These are phyloP conservation scores for Suhomyces faveliae DNA, from an alignment of 805 yeast species.

Conservation along the genomic window DNA sequence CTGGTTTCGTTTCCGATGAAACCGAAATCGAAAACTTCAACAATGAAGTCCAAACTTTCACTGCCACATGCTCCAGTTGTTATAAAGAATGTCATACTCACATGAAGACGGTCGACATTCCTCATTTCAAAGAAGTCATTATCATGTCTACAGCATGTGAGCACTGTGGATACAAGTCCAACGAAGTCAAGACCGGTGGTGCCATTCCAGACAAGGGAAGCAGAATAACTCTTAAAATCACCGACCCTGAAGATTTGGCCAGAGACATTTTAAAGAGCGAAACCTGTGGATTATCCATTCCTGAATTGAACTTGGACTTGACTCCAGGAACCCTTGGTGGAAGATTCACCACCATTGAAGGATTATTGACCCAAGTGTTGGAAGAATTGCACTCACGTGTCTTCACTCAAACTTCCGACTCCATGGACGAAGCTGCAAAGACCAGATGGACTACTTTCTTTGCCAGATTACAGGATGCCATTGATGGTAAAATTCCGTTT, in stretches of 20 bases:
- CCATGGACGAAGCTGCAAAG: constrained; percentile 79
- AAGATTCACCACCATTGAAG: constrained; percentile 95
- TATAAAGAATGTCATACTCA: constrained; percentile 80
- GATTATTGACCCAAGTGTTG: constrained; percentile 80
- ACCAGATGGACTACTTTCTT: constrained; percentile 83
- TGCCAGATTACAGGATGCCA: constrained; percentile 69
- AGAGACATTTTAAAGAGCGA: constrained; percentile 94
- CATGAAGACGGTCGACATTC: constrained; percentile 95
- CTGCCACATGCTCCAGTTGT: constrained; percentile 92
- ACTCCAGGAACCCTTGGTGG: constrained; percentile 98
- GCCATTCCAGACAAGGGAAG: constrained; percentile 86
- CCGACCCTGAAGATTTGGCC: constrained; percentile 88
- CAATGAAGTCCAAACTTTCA: constrained; percentile 91
- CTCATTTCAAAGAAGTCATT: constrained; percentile 96
- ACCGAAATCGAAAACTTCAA: constrained; percentile 80
- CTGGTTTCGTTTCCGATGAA: constrained; percentile 65
- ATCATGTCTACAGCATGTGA: constrained; percentile 94
- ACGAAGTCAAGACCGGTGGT: constrained; percentile 98
- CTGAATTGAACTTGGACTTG: constrained; percentile 86
- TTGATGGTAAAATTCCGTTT: constrained; percentile 77
- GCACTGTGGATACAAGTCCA: constrained; percentile 90
- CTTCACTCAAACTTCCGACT: constrained; percentile 81
- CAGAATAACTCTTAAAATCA: constrained; percentile 66
- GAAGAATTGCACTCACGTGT: constrained; percentile 88
- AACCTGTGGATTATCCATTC: constrained; percentile 81